Base-by-base conservation (phyloP, 441 rosid genomes). In the Biscutella laevigata region DNA sequence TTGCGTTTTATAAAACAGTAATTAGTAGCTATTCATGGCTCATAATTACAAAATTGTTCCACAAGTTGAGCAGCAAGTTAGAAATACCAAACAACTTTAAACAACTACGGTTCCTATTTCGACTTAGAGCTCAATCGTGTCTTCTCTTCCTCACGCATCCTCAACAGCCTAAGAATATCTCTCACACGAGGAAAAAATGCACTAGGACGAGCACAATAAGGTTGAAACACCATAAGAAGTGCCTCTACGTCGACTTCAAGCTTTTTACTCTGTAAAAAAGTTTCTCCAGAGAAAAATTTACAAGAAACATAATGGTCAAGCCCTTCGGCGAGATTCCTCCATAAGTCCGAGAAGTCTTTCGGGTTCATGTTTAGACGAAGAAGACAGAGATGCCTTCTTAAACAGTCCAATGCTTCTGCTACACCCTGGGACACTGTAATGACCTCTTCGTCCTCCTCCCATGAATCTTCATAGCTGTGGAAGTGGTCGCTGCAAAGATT, bases 301-400 rank as follows among this genome's bases (percentile, higher is more conserved):
- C 78, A 9, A 28, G 65, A 74, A 25, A 84, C 70, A 47, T 76
- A 88, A 62, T 74, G 84, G 63, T 88, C 96, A 7, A 83, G 78
- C 59, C 88, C 94, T n/a, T 82, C 83, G 0, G 94, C 91, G 4
- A 79, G 69, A 41, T 77, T 80, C 61, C 94, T 76, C 94, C 94
- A 84, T 64, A 82, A 60, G 71, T 82, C 96, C 41, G 72, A 29
- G 65, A 88, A 88, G 73, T 84, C 96, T 54, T 79, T 82, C 7
- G 64, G 37, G 53, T 88, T 82, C 53, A 88, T 81, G 52, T 53
- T 70, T 7, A 16, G 49, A 57, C 54, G 67, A 4, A 75, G 67
- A 50, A 65, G 52, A 28, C 45, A 25, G 12, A 87, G 81, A 59
- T 76, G 76, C 43, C 60, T 53, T 57, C 75, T 70, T 52, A 82